Evolutionary conservation across 345 rosid genomes (phyloP), one percentile per base, ranked within the genome.

Genomic region (Psidium guajava): DNA sequence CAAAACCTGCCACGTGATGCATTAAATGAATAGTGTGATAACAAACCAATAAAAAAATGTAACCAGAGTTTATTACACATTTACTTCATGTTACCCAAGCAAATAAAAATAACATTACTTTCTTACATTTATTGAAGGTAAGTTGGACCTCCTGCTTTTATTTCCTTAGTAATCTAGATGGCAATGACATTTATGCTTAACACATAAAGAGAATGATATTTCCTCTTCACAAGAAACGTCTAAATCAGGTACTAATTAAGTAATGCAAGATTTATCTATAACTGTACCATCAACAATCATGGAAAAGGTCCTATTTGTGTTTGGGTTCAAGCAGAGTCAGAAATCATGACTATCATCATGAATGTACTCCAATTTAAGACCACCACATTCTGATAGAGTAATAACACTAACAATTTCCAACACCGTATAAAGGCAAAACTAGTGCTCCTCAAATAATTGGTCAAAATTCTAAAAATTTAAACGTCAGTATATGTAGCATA

Each of bases 1-100:
- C 96, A 95, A 87, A 93, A 92, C 91, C 99, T 96, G 94, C 83
- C 85, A 86, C 55, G 64, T 9, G 54, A 80, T 36, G 80, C 47
- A 69, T 69, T 8, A 2, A 69, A 69, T 9, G 47, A 69, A 69
- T 69, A 69, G 47, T 32, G 9, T 36, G 47, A 36, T 8, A 8
- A 69, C 4, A 18, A 36, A 42, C 0, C 77, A 69, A 32, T 1
- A 69, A 18, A 69, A 69, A 21, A 32, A 69, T 36, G 25, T 18
- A 69, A 69, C 12, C 47, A 69, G 80, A 69, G 47, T 18, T 69
- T 69, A 32, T 18, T 36, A 32, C 8, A 21, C 6, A 36, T 0
- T 32, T 24, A 69, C 9, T 36, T 69, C 11, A 32, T 32, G 57
- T 20, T 49, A 56, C 75, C 15, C 51, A 56, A 36, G 56, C 59